Evolutionary conservation across 2,329 filamentous ascomycete species (phyloP).

Genomic region (Fusarium sp.): DNA sequence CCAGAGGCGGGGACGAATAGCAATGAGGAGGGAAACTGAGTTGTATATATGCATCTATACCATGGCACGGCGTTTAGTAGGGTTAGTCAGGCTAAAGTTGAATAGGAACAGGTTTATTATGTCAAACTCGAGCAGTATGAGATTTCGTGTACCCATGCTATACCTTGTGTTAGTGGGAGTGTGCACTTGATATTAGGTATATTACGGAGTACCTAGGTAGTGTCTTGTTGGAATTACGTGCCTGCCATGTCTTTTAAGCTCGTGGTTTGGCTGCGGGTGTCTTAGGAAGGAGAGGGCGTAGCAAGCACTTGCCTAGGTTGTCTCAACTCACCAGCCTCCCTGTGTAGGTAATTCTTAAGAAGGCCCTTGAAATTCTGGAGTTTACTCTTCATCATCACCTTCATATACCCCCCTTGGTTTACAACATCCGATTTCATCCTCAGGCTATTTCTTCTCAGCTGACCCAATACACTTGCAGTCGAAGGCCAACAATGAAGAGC

Average conservation of each 20-base stretch:
- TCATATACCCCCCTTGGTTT: too few species aligned
- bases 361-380: neutral
- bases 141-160: too few species aligned
- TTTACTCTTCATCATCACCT: too few species aligned
- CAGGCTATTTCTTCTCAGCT: too few species aligned
- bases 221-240: neutral
- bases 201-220: neutral
- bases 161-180: too few species aligned
- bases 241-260: too few species aligned
- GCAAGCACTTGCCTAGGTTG: neutral
- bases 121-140: neutral
- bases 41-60: constrained; percentile 53
- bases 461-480: too few species aligned
- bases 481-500: constrained; percentile 14
- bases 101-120: constrained; percentile 36
- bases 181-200: neutral
- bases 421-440: too few species aligned
- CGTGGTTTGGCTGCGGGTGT: neutral
- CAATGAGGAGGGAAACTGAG: constrained; percentile 36
- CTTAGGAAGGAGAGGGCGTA: neutral
- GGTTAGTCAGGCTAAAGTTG: constrained; percentile 41
- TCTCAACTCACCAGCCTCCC: too few species aligned
- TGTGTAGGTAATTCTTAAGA: neutral
- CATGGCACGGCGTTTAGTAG: constrained; percentile 53
- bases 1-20: constrained; percentile 23